Percentiles rank a stretch among this genome's conserved stretches.
phyloP scores from a whole-genome alignment of 306 rosid genomes.

The Acmispon strigosus region DNA sequence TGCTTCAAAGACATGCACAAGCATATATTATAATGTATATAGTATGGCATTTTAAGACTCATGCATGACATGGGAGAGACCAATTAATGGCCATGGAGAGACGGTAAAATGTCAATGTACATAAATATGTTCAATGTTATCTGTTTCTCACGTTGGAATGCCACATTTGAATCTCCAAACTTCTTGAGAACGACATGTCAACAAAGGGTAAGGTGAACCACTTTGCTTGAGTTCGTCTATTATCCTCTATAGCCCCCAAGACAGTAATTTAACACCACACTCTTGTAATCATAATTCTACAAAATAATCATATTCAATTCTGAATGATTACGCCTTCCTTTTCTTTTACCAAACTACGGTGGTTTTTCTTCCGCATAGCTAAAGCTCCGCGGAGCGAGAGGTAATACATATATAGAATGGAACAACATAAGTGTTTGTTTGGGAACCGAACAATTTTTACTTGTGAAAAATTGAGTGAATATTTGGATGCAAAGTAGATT shows the following conservation, averaged over 20 bases:
- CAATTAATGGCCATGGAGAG: slow-evolving; percentile 2
- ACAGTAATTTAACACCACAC: not conserved
- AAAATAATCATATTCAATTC: slow-evolving; percentile 8
- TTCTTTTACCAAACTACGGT: slow-evolving; percentile 38
- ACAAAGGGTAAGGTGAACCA: slow-evolving; percentile 37
- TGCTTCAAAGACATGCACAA: too few species aligned
- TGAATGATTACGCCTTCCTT: slow-evolving; percentile 24
- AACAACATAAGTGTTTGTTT: too few species aligned
- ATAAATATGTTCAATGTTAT: not conserved
- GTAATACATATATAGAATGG: too few species aligned
- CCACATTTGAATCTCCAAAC: not conserved
- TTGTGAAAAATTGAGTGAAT: too few species aligned
- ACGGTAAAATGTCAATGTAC: slow-evolving; percentile 45
- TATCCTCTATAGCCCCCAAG: not conserved
- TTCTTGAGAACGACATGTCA: slow-evolving; percentile 44
- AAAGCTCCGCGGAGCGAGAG: not conserved
- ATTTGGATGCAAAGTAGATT: too few species aligned
- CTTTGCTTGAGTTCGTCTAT: not conserved
- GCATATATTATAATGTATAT: not conserved
- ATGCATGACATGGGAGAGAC: slow-evolving; percentile 29
- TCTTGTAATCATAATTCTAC: not conserved
- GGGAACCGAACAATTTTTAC: too few species aligned
- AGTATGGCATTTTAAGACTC: not conserved
- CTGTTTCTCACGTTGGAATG: too few species aligned
- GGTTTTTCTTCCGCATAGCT: not conserved